Base-by-base conservation (phyloP, 257 asterid genomes). In the Ilex aquifolium region DNA sequence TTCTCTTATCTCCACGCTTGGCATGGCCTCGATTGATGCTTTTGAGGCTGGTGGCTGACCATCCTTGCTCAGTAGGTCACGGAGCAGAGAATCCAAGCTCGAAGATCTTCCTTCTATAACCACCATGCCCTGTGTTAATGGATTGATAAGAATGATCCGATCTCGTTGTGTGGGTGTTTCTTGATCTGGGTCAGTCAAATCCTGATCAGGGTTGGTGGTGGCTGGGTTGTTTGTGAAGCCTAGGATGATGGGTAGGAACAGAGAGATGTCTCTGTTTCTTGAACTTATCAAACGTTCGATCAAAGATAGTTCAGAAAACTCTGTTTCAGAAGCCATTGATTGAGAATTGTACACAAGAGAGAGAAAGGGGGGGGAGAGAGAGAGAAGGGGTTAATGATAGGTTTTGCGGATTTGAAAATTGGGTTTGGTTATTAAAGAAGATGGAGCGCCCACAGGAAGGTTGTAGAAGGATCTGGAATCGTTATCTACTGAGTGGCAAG, bases 1-100 rank as follows among this genome's bases (percentile, higher is more conserved):
- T 10, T 64, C 74, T 5, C 8, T 46, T 21, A 84, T 59, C 42
- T 84, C 85, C 12, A 86, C 85, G 17, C 13, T 71, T 30, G 53
- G 70, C 73, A 89, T 30, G 0, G 88, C 85, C 0, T 87, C 91
- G 13, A 89, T 90, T 1, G 97, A 82, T 1, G 87, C 81, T 56
- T 79, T 82, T 1, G 95, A 84, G 2, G 95, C 95, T 1, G 95
- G 96, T 1, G 90, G 94, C 6, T 66, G 85, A 2, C 89, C 91
- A 7, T 53, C 69, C 60, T 82, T 81, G 16, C 64, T 66, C 16
- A 67, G 52, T 56, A 84, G n/a, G 5, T 80, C 81, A 7, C 64
- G 44, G 3, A 83, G 15, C 21, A 79, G 44, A 3, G 83, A 54
- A 1, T 77, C 85, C 7, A 83, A 72, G 0, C 64, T 73, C 6